phyloP scores from a whole-genome alignment of 2,329 filamentous ascomycete genomes.

The Xylariales sp. region DNA sequence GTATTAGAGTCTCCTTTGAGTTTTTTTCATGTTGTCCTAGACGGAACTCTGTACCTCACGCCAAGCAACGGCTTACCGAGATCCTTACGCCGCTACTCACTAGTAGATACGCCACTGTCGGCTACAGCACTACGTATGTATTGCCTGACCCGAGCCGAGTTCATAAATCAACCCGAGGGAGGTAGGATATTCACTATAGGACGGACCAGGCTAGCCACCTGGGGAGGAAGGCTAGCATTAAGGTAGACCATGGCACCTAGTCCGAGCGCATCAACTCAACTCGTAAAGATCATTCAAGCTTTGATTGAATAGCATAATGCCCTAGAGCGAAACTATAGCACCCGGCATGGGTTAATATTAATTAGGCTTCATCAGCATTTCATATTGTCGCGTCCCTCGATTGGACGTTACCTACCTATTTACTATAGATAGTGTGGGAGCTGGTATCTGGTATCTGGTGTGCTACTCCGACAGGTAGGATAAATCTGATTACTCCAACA shows the following conservation, averaged over 20 bases:
- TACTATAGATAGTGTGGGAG: no score
- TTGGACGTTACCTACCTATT: not conserved
- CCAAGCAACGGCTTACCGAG: conserved; percentile 24
- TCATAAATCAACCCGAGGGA: no score
- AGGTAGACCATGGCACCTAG: no score
- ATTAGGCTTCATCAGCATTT: not conserved
- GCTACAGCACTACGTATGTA: not conserved
- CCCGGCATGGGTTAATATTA: not conserved
- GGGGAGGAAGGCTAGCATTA: no score
- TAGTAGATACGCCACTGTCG: conserved; percentile 13
- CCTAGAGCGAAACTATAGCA: not conserved
- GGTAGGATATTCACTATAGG: no score
- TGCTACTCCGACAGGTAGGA: no score
- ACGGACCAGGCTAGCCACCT: not conserved
- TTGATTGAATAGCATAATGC: not conserved
- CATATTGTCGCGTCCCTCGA: not conserved
- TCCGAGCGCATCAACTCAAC: no score
- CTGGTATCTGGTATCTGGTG: no score
- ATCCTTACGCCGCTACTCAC: conserved; percentile 20
- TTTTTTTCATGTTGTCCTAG: conserved; percentile 8
- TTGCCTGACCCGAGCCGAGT: not conserved
- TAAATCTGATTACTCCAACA: no score
- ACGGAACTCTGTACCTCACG: conserved; percentile 14
- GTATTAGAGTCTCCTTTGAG: not conserved
- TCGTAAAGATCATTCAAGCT: not conserved